phyloP scores from a whole-genome alignment of 208 protist species.

The Wallacemonas sp. region DNA sequence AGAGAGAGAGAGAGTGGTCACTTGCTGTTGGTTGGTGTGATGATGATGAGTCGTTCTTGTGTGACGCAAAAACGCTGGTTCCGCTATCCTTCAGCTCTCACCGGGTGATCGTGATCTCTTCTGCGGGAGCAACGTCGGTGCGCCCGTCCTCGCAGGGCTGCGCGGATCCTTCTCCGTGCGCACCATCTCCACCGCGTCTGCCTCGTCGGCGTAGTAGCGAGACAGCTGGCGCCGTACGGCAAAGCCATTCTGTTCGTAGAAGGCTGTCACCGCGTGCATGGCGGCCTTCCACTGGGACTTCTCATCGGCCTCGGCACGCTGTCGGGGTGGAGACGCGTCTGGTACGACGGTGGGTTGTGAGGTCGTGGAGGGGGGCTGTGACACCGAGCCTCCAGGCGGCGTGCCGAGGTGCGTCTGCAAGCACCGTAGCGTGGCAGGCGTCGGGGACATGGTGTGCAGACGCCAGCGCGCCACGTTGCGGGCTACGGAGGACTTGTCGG shows the following conservation, averaged over 20 bases:
- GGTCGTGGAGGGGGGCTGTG: not conserved
- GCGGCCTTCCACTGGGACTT: not conserved
- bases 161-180: no score
- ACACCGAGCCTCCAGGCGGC: no score
- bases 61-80: no score
- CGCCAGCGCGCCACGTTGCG: slow-evolving; percentile 46
- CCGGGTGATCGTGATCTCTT: no score
- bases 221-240: slow-evolving; percentile 36
- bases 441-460: slow-evolving; percentile 58
- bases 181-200: slow-evolving; percentile 75
- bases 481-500: not conserved
- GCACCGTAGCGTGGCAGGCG: slow-evolving; percentile 19
- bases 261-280: slow-evolving; percentile 22
- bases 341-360: not conserved
- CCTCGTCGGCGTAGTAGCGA: slow-evolving; percentile 46
- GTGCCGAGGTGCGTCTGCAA: slow-evolving; percentile 2
- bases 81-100: no score
- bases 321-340: not conserved
- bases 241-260: slow-evolving; percentile 61
- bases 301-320: not conserved
- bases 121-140: no score
- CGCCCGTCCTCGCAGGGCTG: slow-evolving; percentile 8
- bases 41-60: no score
- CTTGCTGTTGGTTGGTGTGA: no score
- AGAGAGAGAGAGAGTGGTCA: no score